These are phyloP conservation scores for Camellia sinensis DNA, from an alignment of 148 eudicot genomes.

Conservation along the genomic window DNA sequence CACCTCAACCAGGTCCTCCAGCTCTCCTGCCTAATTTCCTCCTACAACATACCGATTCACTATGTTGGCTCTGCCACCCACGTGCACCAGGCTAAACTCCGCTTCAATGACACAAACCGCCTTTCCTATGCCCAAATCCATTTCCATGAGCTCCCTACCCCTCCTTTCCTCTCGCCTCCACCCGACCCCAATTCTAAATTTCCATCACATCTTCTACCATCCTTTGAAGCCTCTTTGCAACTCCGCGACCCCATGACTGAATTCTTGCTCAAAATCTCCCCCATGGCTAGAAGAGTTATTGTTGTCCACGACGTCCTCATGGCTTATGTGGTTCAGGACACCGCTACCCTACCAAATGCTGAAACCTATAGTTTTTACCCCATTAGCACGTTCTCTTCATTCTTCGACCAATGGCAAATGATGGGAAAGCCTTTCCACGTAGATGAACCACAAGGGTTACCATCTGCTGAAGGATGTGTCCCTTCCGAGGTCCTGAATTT, in stretches of 20 bases:
- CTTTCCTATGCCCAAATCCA: slow-evolving; percentile 21
- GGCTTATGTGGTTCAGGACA: slow-evolving; percentile 47
- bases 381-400: slow-evolving; percentile 28
- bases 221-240: slow-evolving; percentile 26
- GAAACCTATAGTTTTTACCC: slow-evolving; percentile 50
- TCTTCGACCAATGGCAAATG: slow-evolving; percentile 24
- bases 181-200: slow-evolving; percentile 30
- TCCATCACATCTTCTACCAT: slow-evolving; percentile 51
- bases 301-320: slow-evolving; percentile 52
- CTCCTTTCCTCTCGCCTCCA: slow-evolving; percentile 23
- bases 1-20: too few relatives aligned
- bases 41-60: too few relatives aligned
- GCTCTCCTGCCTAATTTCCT: too few relatives aligned
- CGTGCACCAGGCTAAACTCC: slow-evolving; percentile 48
- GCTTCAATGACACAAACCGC: slow-evolving; percentile 35
- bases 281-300: slow-evolving; percentile 26
- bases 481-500: neutral
- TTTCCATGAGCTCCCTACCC: slow-evolving; percentile 54
- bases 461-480: neutral
- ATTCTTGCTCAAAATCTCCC: slow-evolving; percentile 36
- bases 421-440: slow-evolving; percentile 28
- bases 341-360: slow-evolving; percentile 33
- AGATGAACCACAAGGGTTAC: slow-evolving; percentile 6
- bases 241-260: slow-evolving; percentile 35
- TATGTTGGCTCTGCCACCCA: slow-evolving; percentile 18